A percentile compares a stretch with the other conserved stretches of the same genome.
Evolutionary conservation across 371 early-diverging fungal species (phyloP).

Genomic region (Mucor lusitanicus): DNA sequence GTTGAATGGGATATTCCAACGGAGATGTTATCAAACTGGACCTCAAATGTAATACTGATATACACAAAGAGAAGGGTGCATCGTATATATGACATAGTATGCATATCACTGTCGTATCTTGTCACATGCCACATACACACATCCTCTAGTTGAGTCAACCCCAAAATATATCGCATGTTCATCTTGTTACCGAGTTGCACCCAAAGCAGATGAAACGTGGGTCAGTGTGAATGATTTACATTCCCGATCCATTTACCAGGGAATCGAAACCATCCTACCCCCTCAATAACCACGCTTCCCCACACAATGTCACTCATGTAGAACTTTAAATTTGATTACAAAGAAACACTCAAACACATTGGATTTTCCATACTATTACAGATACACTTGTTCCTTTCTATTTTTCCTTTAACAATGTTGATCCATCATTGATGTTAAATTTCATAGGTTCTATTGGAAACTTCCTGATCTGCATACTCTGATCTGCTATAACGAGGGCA

Average conservation of each 20-base stretch:
- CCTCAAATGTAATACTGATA: neutral
- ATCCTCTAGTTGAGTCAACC: neutral
- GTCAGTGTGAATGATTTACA: neutral
- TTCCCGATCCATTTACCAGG: neutral
- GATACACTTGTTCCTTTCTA: too few species aligned
- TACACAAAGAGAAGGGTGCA: neutral
- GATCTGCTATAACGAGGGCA: too few species aligned
- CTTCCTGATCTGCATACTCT: too few species aligned
- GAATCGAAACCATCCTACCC: neutral
- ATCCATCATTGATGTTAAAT: too few species aligned
- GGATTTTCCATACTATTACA: too few species aligned
- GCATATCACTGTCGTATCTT: neutral
- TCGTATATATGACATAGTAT: neutral
- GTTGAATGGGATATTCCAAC: neutral
- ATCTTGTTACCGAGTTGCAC: neutral
- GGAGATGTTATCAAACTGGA: neutral
- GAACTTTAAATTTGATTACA: too few species aligned
- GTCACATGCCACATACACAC: neutral
- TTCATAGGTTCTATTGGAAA: too few species aligned
- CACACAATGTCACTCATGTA: neutral
- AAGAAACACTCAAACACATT: too few species aligned
- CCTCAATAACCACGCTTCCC: neutral
- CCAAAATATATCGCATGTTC: neutral
- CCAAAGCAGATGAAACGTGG: neutral
- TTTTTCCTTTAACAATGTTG: too few species aligned